A percentile compares a stretch with the other conserved stretches of the same genome.
Evolutionary conservation across 1,284 basidiomycete genomes (phyloP).

Genomic region (Malassezia sp.): DNA sequence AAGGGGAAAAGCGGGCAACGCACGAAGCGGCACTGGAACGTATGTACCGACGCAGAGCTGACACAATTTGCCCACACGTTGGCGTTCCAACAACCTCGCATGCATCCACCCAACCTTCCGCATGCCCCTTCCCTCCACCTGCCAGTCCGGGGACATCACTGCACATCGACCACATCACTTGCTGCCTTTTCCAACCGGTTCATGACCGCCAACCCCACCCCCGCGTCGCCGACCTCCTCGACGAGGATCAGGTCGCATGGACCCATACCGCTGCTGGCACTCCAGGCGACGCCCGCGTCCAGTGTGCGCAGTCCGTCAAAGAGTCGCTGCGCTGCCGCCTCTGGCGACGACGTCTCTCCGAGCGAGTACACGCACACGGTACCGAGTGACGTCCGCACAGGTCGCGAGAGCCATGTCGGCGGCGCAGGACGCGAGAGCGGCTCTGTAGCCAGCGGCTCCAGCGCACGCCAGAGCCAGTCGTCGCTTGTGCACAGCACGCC

Average conservation of each 20-base stretch:
- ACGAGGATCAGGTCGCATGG: conserved; percentile 78
- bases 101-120: too few species aligned
- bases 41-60: too few species aligned
- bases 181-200: conserved; percentile 94
- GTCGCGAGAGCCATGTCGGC: background rate
- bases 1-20: too few species aligned
- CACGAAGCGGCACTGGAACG: too few species aligned
- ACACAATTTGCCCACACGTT: too few species aligned
- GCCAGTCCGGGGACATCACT: too few species aligned
- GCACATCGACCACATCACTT: conserved; percentile 12
- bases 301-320: conserved; percentile 79
- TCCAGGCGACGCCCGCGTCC: conserved; percentile 50
- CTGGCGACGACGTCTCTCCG: conserved; percentile 47
- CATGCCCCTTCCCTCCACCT: too few species aligned
- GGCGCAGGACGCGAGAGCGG: background rate
- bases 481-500: conserved; percentile 26
- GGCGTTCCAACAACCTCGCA: too few species aligned
- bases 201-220: conserved; percentile 88
- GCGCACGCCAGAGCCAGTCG: conserved; percentile 13
- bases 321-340: conserved; percentile 64
- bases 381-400: background rate
- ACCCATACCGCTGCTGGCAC: conserved; percentile 45
- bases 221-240: conserved; percentile 69
- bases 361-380: conserved; percentile 15
- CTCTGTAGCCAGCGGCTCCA: too few species aligned